A percentile compares a stretch with the other conserved stretches of the same genome.
phyloP scores from a whole-genome alignment of 179 eudicot species.

The Spinacia oleracea region DNA sequence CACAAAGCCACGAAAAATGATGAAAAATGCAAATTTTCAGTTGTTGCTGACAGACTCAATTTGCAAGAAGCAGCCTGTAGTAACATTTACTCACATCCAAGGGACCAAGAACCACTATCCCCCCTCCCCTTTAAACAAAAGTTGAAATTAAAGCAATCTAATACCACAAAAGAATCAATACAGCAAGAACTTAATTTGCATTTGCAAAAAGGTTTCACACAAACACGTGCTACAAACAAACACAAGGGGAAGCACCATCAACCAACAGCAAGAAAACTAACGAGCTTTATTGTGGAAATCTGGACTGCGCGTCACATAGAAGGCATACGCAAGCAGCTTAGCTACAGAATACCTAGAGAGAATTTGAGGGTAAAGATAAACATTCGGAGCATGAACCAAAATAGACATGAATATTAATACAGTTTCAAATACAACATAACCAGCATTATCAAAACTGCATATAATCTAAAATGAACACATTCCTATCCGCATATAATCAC shows the following conservation, averaged over 20 bases:
- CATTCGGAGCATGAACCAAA: not conserved
- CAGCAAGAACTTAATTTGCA: not conserved
- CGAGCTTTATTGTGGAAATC: not conserved
- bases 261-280: not conserved
- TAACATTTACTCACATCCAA: not conserved
- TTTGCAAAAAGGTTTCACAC: not conserved
- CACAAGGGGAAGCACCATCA: not conserved
- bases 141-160: not conserved
- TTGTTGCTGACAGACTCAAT: slow-evolving; percentile 3
- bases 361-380: slow-evolving; percentile 3
- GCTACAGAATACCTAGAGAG: not conserved
- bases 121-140: not conserved
- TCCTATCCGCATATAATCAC: not conserved
- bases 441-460: not conserved
- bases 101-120: no score
- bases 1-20: slow-evolving; percentile 9
- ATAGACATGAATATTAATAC: not conserved
- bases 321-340: slow-evolving; percentile 3
- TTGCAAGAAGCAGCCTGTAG: not conserved
- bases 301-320: not conserved
- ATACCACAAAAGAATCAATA: not conserved
- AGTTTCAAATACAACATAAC: not conserved
- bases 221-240: not conserved
- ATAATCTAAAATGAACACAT: not conserved
- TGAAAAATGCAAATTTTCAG: not conserved